Evolutionary conservation across 306 rosid genomes (phyloP).

Genomic region (Prinsepia uniflora): DNA sequence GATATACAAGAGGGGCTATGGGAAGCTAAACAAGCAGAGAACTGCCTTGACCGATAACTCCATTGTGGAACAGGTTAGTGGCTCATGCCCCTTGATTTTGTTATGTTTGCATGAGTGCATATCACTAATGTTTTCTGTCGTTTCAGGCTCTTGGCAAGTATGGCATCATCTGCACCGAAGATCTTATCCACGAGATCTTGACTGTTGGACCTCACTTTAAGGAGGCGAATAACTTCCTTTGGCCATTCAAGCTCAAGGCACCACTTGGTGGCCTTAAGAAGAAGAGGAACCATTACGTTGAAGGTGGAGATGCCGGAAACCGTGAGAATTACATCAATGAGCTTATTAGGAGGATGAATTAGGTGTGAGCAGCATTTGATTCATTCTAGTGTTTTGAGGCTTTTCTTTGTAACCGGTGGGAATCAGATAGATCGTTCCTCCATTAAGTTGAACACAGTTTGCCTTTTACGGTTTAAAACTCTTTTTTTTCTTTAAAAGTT

Average conservation of each 20-base stretch:
- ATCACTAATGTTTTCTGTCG: slow-evolving; percentile 1
- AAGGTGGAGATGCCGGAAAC: slow-evolving; percentile 94
- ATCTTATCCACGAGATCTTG: slow-evolving; percentile 80
- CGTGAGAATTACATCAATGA: slow-evolving; percentile 84
- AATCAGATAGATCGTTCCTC: neutral
- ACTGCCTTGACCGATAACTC: slow-evolving; percentile 69
- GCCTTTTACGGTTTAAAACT: neutral
- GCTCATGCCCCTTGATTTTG: neutral
- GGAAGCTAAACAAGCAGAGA: slow-evolving; percentile 72
- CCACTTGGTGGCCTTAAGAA: slow-evolving; percentile 88
- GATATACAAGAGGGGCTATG: slow-evolving; percentile 78
- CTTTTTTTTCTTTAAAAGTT: slow-evolving; percentile 9
- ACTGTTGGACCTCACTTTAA: slow-evolving; percentile 88
- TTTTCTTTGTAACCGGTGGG: slow-evolving; percentile 22
- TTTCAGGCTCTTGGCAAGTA: slow-evolving; percentile 62
- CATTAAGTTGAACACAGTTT: neutral
- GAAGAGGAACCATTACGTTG: slow-evolving; percentile 92
- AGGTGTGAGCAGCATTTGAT: slow-evolving; percentile 3
- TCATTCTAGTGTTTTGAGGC: neutral
- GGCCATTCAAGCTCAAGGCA: slow-evolving; percentile 96
- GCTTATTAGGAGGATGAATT: slow-evolving; percentile 81
- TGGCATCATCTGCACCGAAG: slow-evolving; percentile 68
- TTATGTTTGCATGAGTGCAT: neutral
- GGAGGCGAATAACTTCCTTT: slow-evolving; percentile 86
- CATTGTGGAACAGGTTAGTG: slow-evolving; percentile 60